Evolutionary conservation across 805 yeast genomes (phyloP).

Genomic region (Starmera quercuum): DNA sequence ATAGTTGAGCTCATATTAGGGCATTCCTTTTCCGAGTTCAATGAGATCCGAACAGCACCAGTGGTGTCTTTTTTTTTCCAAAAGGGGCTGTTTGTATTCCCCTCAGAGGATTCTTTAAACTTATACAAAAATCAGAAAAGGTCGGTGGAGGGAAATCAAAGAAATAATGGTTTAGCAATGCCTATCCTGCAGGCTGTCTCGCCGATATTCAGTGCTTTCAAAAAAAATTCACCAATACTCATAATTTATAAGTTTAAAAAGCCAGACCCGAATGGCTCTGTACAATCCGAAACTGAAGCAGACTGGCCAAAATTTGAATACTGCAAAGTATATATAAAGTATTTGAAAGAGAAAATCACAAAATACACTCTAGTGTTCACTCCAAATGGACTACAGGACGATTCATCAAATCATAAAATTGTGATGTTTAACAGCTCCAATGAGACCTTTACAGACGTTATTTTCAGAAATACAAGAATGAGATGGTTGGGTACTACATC

Average conservation of each 20-base stretch:
- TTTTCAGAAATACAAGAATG: slow-evolving; percentile 21
- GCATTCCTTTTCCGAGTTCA: slow-evolving; percentile 14
- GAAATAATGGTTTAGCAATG: slow-evolving; percentile 20
- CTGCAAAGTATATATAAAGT: slow-evolving; percentile 23
- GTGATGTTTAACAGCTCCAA: slow-evolving; percentile 22
- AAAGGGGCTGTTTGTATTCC: slow-evolving; percentile 30
- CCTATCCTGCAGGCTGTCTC: slow-evolving; percentile 28
- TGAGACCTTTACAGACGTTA: slow-evolving; percentile 25
- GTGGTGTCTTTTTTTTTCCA: slow-evolving; percentile 25
- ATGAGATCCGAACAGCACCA: slow-evolving; percentile 22
- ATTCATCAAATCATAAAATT: slow-evolving; percentile 15
- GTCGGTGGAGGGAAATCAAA: slow-evolving; percentile 14
- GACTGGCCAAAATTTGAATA: slow-evolving; percentile 20
- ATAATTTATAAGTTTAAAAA: slow-evolving; percentile 21
- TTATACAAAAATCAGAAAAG: slow-evolving; percentile 20
- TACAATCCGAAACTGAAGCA: neutral
- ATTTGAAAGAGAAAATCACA: slow-evolving; percentile 15
- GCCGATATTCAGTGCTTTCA: slow-evolving; percentile 23
- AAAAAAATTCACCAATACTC: slow-evolving; percentile 20
- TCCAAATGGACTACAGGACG: slow-evolving; percentile 12
- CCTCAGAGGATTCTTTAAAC: slow-evolving; percentile 24
- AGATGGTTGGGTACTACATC: slow-evolving; percentile 34
- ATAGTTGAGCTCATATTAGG: slow-evolving; percentile 17
- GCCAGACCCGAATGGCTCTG: slow-evolving; percentile 4
- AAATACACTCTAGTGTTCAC: slow-evolving; percentile 24